phyloP scores from a whole-genome alignment of 257 asterid genomes.

The Capsicum pubescens region DNA sequence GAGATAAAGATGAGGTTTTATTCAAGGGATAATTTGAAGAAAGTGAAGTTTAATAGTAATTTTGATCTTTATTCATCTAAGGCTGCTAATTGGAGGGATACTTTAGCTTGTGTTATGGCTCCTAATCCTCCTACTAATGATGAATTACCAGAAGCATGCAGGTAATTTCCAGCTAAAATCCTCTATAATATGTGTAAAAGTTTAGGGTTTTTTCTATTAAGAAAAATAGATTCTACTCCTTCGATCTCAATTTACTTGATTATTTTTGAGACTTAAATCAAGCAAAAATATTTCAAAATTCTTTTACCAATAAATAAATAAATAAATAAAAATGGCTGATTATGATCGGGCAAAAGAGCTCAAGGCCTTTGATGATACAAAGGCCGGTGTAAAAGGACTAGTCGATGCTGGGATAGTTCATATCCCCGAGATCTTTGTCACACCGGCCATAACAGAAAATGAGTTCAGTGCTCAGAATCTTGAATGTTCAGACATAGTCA shows the following conservation, averaged over 20 bases:
- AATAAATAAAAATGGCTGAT: neutral
- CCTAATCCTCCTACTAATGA: conserved; percentile 28
- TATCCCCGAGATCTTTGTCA: conserved; percentile 15
- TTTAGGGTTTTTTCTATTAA: too few species aligned
- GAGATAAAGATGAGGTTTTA: conserved; percentile 26
- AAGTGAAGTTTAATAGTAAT: conserved; percentile 30
- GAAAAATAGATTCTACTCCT: too few species aligned
- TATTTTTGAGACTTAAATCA: too few species aligned
- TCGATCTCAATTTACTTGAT: too few species aligned
- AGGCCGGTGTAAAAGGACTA: conserved; percentile 33
- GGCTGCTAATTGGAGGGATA: conserved; percentile 36
- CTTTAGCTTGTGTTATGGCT: conserved; percentile 26
- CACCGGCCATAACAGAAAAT: neutral
- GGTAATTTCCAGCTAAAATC: too few species aligned
- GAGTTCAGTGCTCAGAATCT: neutral
- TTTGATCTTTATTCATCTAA: conserved; percentile 30
- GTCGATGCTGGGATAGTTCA: conserved; percentile 26
- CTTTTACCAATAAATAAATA: neutral
- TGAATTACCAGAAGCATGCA: conserved; percentile 29
- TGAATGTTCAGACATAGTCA: fast-evolving
- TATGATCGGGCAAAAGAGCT: conserved; percentile 18
- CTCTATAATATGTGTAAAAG: too few species aligned
- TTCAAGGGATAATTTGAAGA: conserved; percentile 26
- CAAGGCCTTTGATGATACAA: conserved; percentile 25
- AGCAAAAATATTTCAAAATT: neutral